phyloP scores from a whole-genome alignment of 192 early-diverging fungal species.

The Coemansia sp. region DNA sequence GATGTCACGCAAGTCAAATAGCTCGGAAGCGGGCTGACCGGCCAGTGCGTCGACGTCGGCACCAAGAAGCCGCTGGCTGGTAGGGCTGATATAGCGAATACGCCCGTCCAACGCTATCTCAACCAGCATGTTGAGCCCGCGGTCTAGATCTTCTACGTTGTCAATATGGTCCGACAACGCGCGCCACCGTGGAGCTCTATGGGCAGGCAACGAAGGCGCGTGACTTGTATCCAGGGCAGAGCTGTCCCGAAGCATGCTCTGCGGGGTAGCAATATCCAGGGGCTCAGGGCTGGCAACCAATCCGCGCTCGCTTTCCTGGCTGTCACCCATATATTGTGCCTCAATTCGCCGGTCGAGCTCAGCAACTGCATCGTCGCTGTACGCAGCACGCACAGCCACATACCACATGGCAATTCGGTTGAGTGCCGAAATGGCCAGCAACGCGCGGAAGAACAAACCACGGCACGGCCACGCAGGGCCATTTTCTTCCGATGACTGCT shows the following conservation, averaged over 20 bases:
- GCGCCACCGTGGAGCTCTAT: background rate
- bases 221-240: too few relatives aligned
- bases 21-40: conserved; percentile 26
- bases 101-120: conserved; percentile 39
- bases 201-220: too few relatives aligned
- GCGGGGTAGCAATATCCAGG: conserved; percentile 1
- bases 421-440: conserved; percentile 47
- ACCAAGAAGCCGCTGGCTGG: conserved; percentile 28
- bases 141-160: conserved; percentile 20
- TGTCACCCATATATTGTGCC: background rate
- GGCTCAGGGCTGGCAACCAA: background rate
- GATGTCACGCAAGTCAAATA: conserved; percentile 23
- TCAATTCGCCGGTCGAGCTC: conserved; percentile 23
- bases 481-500: conserved; percentile 1
- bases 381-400: conserved; percentile 28
- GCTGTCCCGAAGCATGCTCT: background rate
- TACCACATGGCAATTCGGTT: conserved; percentile 49
- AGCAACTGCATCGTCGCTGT: conserved; percentile 32
- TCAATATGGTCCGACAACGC: background rate
- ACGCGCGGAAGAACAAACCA: conserved; percentile 31
- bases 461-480: conserved; percentile 46
- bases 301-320: background rate
- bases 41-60: conserved; percentile 22
- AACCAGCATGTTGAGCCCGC: conserved; percentile 37
- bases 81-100: conserved; percentile 47